phyloP scores from a whole-genome alignment of 768 basidiomycete species.

The Boletus tomentosulus region DNA sequence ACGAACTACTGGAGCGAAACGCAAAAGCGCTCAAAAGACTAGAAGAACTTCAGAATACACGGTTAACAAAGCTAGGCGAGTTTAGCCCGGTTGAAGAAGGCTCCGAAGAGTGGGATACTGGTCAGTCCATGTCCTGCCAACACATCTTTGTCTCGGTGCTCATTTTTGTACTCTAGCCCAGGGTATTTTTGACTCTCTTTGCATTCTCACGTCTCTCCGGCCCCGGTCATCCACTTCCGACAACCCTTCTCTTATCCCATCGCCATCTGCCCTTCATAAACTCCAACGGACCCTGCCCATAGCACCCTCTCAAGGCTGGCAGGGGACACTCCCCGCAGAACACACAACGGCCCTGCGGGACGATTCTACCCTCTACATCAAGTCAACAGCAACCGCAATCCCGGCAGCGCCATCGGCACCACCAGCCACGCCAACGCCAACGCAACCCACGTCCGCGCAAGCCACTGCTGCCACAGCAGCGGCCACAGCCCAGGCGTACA shows the following conservation, averaged over 20 bases:
- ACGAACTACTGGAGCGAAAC: constrained; percentile 65
- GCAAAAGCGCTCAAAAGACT: constrained; percentile 58
- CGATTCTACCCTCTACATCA: constrained; percentile 68
- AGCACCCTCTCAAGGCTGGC: constrained; percentile 61
- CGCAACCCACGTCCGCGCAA: constrained; percentile 21
- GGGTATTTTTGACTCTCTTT: constrained; percentile 66
- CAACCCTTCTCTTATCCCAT: constrained; percentile 52
- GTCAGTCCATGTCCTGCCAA: constrained; percentile 38
- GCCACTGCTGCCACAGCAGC: constrained; percentile 23
- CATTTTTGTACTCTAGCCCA: constrained; percentile 48
- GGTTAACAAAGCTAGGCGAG: constrained; percentile 46
- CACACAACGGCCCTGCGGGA: constrained; percentile 63
- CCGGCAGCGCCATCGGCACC: constrained; percentile 32
- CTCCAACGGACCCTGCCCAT: constrained; percentile 67
- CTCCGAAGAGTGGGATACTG: constrained; percentile 81
- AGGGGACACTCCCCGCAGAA: constrained; percentile 63
- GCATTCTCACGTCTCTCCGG: constrained; percentile 63
- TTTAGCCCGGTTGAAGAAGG: constrained; percentile 53
- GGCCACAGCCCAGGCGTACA: constrained; percentile 26
- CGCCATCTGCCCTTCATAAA: constrained; percentile 60
- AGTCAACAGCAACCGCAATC: constrained; percentile 37
- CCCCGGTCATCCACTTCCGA: constrained; percentile 50
- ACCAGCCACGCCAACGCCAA: constrained; percentile 32
- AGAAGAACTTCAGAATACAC: constrained; percentile 58
- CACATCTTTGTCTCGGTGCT: constrained; percentile 5